Conservation (phyloP, 1,139 yeast genomes). For the Blastobotrys capitulatus region DNA sequence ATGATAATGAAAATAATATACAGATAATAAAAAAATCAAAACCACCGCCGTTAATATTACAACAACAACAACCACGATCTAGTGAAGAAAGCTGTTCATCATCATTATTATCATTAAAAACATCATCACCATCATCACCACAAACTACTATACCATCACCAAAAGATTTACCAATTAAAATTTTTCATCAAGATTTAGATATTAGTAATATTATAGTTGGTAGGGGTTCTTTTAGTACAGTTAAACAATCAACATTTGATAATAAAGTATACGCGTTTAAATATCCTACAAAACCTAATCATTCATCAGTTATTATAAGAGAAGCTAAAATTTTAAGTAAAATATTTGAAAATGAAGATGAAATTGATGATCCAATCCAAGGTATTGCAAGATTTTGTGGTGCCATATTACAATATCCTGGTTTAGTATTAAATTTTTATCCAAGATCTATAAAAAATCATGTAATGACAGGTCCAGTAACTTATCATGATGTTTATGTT, state of each 20-base stretch:
- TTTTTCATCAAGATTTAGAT: background rate
- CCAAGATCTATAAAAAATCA: conserved; percentile 15
- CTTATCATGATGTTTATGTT: conserved; percentile 9
- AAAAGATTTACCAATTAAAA: background rate
- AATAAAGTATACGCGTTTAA: conserved; percentile 17
- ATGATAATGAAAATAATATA: background rate
- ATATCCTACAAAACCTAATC: conserved; percentile 12
- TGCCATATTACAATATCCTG: conserved; percentile 9
- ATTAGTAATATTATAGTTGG: conserved; percentile 14
- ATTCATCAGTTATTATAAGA: conserved; percentile 13
- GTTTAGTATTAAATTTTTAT: conserved; percentile 17
- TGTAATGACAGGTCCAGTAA: conserved; percentile 8
- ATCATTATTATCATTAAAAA: background rate
- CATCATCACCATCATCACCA: background rate
- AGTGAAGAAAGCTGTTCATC: background rate
- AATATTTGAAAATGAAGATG: background rate
- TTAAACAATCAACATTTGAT: conserved; percentile 11
- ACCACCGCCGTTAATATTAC: no score
- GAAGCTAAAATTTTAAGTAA: conserved; percentile 18
- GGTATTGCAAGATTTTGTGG: conserved; percentile 20
- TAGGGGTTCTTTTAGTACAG: conserved; percentile 19
- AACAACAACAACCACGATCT: background rate
- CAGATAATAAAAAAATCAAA: background rate
- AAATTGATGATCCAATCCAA: background rate
- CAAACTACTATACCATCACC: conserved; percentile 4